Conservation (phyloP, 208 protist species). For the Wallacemonas sp. region DNA sequence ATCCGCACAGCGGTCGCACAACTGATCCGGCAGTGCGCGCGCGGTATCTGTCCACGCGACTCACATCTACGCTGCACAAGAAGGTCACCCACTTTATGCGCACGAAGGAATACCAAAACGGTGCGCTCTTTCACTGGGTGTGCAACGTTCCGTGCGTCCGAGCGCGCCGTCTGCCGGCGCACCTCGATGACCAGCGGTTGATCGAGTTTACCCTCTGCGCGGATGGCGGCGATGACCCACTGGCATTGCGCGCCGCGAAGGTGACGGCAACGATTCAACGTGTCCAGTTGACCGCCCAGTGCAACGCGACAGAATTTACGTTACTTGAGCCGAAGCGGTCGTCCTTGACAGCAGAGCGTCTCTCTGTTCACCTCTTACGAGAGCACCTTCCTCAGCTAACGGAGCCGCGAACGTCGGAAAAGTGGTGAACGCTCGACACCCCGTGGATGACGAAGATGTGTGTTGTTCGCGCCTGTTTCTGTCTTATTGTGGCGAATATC, state of each 20-base stretch:
- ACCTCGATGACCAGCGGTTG: not conserved
- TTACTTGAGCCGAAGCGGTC: not conserved
- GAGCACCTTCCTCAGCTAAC: no score
- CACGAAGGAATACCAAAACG: constrained; percentile 1
- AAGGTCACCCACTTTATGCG: not conserved
- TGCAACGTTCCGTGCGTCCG: constrained; percentile 2
- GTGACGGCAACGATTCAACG: not conserved
- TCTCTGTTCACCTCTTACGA: not conserved
- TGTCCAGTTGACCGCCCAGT: not conserved
- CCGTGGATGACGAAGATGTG: no score
- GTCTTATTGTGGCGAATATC: no score
- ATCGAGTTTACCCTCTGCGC: constrained; percentile 1
- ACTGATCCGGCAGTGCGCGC: not conserved
- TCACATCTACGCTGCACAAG: constrained; percentile 6
- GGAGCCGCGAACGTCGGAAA: no score
- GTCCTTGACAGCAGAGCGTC: constrained; percentile 1
- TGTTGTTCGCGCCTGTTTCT: no score
- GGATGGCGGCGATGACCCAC: not conserved
- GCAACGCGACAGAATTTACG: constrained; percentile 2
- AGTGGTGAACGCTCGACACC: no score
- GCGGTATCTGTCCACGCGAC: not conserved
- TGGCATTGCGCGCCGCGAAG: not conserved
- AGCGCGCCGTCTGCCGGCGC: constrained; percentile 1
- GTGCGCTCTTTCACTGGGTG: constrained; percentile 11
- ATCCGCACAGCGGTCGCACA: not conserved